These are phyloP conservation scores for Phialocephala sp. DNA, from an alignment of 2,329 filamentous ascomycete genomes.

Conservation along the genomic window DNA sequence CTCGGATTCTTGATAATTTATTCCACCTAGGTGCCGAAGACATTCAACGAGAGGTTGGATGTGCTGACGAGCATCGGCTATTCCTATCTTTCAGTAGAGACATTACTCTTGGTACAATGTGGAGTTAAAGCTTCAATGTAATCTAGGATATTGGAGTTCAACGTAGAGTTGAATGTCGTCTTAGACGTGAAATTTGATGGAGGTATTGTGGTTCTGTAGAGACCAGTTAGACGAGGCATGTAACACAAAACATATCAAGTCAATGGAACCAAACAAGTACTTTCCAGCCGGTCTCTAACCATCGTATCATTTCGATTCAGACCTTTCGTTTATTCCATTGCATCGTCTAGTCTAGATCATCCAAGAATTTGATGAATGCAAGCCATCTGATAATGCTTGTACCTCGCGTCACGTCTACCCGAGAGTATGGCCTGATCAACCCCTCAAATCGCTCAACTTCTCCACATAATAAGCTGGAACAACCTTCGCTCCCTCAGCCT, in stretches of 20 bases:
- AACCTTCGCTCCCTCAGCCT: slow-evolving; percentile 69
- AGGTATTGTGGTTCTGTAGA: no score
- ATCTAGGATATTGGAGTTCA: not conserved
- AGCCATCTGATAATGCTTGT: not conserved
- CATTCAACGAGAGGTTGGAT: not conserved
- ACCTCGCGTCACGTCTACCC: not conserved
- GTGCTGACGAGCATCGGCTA: not conserved
- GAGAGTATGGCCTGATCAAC: slow-evolving; percentile 23
- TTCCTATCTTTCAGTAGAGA: not conserved
- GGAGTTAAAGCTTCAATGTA: not conserved
- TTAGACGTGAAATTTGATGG: no score
- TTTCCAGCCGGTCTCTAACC: not conserved
- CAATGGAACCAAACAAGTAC: no score
- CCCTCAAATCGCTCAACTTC: slow-evolving; percentile 76
- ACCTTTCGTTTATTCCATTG: not conserved
- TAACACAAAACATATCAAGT: no score
- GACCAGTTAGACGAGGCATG: no score
- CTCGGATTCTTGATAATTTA: not conserved
- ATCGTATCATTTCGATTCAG: not conserved
- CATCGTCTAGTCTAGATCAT: not conserved
- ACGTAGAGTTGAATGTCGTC: no score
- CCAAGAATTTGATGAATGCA: not conserved
- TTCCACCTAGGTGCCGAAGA: not conserved
- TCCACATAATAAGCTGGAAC: slow-evolving; percentile 86
- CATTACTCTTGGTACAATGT: not conserved